Base-by-base conservation (phyloP, 192 early-diverging fungal species). In the Gamsiella multidivaricata region DNA sequence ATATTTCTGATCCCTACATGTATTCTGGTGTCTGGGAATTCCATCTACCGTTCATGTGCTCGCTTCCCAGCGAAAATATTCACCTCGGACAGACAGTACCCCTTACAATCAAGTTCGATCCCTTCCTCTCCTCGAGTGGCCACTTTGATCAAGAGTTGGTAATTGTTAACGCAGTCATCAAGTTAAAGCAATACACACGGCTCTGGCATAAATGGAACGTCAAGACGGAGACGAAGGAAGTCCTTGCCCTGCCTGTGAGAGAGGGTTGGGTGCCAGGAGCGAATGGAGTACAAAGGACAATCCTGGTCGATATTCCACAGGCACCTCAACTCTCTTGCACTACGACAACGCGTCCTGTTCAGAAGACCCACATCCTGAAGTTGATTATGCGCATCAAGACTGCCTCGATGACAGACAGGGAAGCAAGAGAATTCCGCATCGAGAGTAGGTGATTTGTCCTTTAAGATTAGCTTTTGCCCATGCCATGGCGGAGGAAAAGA, bases 311-410 rank as follows among this genome's bases (percentile, higher is more conserved):
- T 17, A 54, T 75, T 26, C 72, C 72, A 3, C 20, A 41, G n/a
- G 72, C 72, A 12, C 72, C 72, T 14, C 42, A 52, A 22, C 41
- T 75, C 3, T 75, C 72, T 3, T 75, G 72, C 43, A 67, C 72
- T 14, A 67, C 72, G 5, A 33, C 61, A 1, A 75, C 72, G 26
- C 39, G 36, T 3, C 58, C 64, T 0, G 64, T 75, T 9, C 58
- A 51, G 25, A 75, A 75, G 52, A 67, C 72, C 1, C 72, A 75
- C 37, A n/a, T 59, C n/a, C 46, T 75, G 25, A 75, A 75, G 45
- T 15, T 75, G 23, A 75, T 75, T 32, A 75, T 75, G 72, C 34
- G 42, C 11, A 32, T 75, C 23, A 60, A 61, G 56, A 61, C 72
- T 5, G n/a, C 39, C 1, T 42, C 54, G 7, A 67, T 60, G 57